Conservation (phyloP, 2,329 filamentous ascomycete species). For the Cladophialophora chaetospira region DNA sequence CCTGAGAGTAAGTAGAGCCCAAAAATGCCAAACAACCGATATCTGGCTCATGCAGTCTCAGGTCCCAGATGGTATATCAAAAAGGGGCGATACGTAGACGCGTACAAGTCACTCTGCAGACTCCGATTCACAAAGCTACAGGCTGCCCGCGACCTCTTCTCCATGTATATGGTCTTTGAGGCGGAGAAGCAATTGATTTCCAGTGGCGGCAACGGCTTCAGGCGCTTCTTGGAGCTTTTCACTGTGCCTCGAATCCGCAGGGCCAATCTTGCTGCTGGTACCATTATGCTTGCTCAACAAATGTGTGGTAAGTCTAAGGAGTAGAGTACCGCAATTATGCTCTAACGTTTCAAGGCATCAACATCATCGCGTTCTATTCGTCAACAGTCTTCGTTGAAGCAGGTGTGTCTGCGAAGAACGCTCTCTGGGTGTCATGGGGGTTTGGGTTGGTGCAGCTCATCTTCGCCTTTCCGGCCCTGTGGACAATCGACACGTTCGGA, state of each 20-base stretch:
- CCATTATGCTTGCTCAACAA: slow-evolving; percentile 62
- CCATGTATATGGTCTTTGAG: slow-evolving; percentile 57
- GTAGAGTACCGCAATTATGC: no score
- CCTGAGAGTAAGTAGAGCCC: slow-evolving; percentile 43
- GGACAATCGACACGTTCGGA: slow-evolving; percentile 64
- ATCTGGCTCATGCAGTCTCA: no score
- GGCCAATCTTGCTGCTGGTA: slow-evolving; percentile 57
- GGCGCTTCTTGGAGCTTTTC: slow-evolving; percentile 60
- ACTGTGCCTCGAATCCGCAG: slow-evolving; percentile 64
- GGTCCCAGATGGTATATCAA: slow-evolving; percentile 47
- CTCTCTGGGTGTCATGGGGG: slow-evolving; percentile 64
- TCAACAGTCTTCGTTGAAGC: slow-evolving; percentile 56
- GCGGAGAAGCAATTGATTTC: slow-evolving; percentile 59
- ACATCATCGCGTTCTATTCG: slow-evolving; percentile 51
- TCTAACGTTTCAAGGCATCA: slow-evolving; percentile 31
- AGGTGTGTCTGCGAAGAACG: slow-evolving; percentile 56
- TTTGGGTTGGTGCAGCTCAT: slow-evolving; percentile 67
- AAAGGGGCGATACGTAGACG: slow-evolving; percentile 48
- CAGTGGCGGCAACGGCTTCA: slow-evolving; percentile 53
- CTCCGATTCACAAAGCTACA: slow-evolving; percentile 56
- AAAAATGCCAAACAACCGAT: no score
- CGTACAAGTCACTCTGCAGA: slow-evolving; percentile 51
- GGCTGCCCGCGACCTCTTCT: slow-evolving; percentile 59
- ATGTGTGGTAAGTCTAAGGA: slow-evolving; percentile 34
- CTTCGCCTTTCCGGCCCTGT: slow-evolving; percentile 60